These are phyloP conservation scores for Venturia aucupariae DNA, from an alignment of 2,329 filamentous ascomycete species.

Conservation along the genomic window DNA sequence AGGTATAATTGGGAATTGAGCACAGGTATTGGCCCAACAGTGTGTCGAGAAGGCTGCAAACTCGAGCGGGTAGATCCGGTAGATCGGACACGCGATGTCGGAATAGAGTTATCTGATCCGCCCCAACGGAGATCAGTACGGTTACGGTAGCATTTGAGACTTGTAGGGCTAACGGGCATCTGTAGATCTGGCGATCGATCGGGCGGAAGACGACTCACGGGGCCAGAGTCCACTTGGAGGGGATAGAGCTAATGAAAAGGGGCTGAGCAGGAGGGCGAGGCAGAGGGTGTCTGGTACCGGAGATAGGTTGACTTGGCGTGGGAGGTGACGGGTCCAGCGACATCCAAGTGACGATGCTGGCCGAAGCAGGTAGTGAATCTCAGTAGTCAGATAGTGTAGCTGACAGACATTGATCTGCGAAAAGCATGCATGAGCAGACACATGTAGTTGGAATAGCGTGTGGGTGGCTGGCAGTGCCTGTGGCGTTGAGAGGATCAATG, in stretches of 20 bases:
- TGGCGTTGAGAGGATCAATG: too few species aligned
- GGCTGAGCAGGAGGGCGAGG: background rate
- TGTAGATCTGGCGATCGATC: background rate
- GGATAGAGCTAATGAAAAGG: background rate
- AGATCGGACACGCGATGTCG: background rate
- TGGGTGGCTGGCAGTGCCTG: too few species aligned
- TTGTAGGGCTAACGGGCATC: too few species aligned
- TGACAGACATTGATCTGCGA: too few species aligned
- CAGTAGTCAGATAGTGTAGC: too few species aligned
- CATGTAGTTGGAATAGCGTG: too few species aligned
- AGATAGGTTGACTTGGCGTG: background rate
- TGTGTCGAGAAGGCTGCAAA: background rate
- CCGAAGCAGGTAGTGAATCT: too few species aligned
- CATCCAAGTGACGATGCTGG: too few species aligned
- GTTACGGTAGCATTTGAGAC: too few species aligned
- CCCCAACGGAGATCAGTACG: background rate
- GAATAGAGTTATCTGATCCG: background rate
- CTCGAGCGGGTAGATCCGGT: background rate
- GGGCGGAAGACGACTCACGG: background rate
- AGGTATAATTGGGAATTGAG: too few species aligned
- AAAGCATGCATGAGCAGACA: too few species aligned
- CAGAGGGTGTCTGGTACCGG: background rate
- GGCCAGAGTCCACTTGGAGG: background rate
- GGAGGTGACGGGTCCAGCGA: background rate
- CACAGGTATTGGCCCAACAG: background rate